A percentile compares a stretch with the other conserved stretches of the same genome.
These are phyloP conservation scores for Plectosphaerella sp. DNA, from an alignment of 2,329 filamentous ascomycete genomes.

Conservation along the genomic window DNA sequence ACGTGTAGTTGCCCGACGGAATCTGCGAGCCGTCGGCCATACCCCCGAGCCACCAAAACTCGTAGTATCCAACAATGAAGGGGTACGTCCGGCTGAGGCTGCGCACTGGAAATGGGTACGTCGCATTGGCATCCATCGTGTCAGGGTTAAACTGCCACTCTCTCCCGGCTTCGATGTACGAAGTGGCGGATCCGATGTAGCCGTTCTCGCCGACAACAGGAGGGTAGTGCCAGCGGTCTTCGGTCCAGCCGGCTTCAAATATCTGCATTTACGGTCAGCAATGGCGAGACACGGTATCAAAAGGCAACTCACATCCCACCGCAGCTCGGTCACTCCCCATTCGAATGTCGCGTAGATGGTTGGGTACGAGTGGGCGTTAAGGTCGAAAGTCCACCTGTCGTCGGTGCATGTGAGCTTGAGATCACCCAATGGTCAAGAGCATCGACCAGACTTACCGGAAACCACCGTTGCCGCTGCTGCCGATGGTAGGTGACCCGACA, in stretches of 20 bases:
- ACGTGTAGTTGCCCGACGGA: conserved; percentile 34
- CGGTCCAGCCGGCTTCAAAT: conserved; percentile 30
- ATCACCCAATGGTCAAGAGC: not conserved
- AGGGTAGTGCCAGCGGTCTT: conserved; percentile 35
- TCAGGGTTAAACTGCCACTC: conserved; percentile 27
- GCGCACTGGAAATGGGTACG: conserved; percentile 29
- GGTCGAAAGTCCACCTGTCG: not conserved
- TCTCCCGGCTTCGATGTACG: conserved; percentile 26
- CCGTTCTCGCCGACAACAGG: conserved; percentile 27
- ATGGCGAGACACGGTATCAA: not conserved
- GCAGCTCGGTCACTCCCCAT: not conserved
- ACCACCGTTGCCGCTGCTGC: not conserved
- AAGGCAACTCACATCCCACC: not conserved
- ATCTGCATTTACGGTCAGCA: conserved; percentile 15
- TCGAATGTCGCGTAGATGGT: not conserved
- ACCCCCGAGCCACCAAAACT: conserved; percentile 36
- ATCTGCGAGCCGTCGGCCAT: conserved; percentile 35
- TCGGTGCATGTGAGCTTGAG: not conserved
- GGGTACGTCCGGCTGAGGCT: conserved; percentile 24
- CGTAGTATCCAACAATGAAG: conserved; percentile 10
- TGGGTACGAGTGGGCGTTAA: not conserved
- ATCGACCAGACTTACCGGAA: not conserved
- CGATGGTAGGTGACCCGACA: not conserved
- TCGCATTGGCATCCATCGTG: conserved; percentile 28
- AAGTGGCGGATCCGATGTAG: conserved; percentile 36